Percentiles rank a stretch among this genome's conserved stretches.
phyloP scores from a whole-genome alignment of 2,329 filamentous ascomycete genomes.

The Penicillium sp. region DNA sequence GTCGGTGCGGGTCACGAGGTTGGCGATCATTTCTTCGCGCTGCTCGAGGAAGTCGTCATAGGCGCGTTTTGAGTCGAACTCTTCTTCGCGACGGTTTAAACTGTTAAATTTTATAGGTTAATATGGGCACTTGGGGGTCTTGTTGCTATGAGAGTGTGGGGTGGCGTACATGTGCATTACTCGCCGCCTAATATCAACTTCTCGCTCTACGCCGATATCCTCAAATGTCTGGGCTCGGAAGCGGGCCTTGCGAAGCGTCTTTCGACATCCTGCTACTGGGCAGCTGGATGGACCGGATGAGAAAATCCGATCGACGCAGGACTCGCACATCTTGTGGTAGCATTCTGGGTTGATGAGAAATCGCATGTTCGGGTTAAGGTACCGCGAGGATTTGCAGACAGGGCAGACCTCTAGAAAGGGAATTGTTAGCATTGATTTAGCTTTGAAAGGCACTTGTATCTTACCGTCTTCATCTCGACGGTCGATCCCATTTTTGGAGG shows the following conservation, averaged over 20 bases:
- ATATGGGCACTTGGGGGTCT: neutral
- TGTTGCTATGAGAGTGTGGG: neutral
- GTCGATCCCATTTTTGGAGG: constrained; percentile 31
- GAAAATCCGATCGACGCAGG: constrained; percentile 93
- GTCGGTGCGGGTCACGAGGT: constrained; percentile 73
- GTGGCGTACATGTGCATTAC: constrained; percentile 61
- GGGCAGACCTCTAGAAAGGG: constrained; percentile 73
- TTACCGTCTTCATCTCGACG: constrained; percentile 46
- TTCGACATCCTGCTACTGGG: constrained; percentile 83
- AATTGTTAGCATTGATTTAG: constrained; percentile 5
- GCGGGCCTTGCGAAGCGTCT: constrained; percentile 78
- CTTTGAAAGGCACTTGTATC: neutral
- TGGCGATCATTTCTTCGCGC: constrained; percentile 86
- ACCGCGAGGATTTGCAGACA: constrained; percentile 94
- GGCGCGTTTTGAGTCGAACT: constrained; percentile 79
- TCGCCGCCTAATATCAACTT: constrained; percentile 84
- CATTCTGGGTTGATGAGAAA: constrained; percentile 98
- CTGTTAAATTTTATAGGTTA: constrained; percentile 44
- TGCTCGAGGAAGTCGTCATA: constrained; percentile 96
- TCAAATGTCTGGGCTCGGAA: constrained; percentile 90
- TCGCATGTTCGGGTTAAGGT: constrained; percentile 89
- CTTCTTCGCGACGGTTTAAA: constrained; percentile 86
- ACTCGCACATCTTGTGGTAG: constrained; percentile 98
- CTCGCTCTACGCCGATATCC: constrained; percentile 82
- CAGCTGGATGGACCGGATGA: constrained; percentile 87